Percentiles rank a stretch among this genome's conserved stretches.
Conservation (phyloP, 371 early-diverging fungal genomes). For the Mucor racemosus region DNA sequence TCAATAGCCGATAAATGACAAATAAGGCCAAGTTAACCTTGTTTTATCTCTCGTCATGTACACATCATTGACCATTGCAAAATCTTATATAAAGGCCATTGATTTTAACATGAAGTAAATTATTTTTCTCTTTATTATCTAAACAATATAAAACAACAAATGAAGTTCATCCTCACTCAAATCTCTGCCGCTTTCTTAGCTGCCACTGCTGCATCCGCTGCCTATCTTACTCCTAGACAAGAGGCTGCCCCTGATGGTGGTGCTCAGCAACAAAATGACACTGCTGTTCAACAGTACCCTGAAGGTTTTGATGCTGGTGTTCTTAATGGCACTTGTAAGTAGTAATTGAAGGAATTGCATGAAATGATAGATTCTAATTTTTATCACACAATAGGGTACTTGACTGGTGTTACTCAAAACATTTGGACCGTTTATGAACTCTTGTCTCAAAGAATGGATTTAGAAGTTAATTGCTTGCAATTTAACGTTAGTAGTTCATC, state of each 20-base stretch:
- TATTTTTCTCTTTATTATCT: slow-evolving; percentile 1
- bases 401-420: slow-evolving; percentile 27
- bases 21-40: slow-evolving; percentile 12
- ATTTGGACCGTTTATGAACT: slow-evolving; percentile 16
- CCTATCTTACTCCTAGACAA: slow-evolving; percentile 19
- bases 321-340: slow-evolving; percentile 32
- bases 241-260: slow-evolving; percentile 4
- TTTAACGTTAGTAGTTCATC: slow-evolving; percentile 12
- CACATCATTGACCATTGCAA: slow-evolving; percentile 6
- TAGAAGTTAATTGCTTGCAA: slow-evolving; percentile 23
- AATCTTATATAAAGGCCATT: neutral
- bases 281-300: slow-evolving; percentile 17
- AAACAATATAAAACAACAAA: neutral
- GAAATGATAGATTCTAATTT: neutral
- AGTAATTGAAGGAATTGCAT: neutral
- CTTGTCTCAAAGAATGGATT: slow-evolving; percentile 13
- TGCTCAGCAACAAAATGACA: neutral
- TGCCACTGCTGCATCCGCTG: slow-evolving; percentile 21
- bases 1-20: neutral
- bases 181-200: slow-evolving; percentile 21
- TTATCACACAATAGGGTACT: slow-evolving; percentile 16
- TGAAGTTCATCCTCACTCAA: slow-evolving; percentile 20
- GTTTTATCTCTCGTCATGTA: neutral
- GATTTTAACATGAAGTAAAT: neutral
- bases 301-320: slow-evolving; percentile 9